Evolutionary conservation across 257 asterid genomes (phyloP).

Genomic region (Primulina tabacum): DNA sequence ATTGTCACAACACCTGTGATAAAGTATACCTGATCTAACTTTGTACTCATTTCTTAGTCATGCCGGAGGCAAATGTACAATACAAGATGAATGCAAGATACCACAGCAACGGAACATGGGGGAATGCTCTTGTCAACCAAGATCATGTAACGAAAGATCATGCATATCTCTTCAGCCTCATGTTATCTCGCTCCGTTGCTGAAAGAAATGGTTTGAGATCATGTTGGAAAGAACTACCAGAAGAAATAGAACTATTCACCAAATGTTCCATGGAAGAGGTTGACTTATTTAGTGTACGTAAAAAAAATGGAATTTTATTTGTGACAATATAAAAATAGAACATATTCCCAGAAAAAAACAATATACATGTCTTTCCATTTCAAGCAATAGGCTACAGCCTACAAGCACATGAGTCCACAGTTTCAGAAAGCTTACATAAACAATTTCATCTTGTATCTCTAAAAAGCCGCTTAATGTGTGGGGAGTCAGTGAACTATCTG

Average conservation of each 20-base stretch:
- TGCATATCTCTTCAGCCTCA: constrained; percentile 44
- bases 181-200: constrained; percentile 34
- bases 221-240: constrained; percentile 41
- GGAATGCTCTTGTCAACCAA: constrained; percentile 20
- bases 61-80: constrained; percentile 54
- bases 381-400: not conserved
- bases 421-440: too few relatives aligned
- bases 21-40: constrained; percentile 3
- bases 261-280: constrained; percentile 60
- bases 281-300: not conserved
- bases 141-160: constrained; percentile 35
- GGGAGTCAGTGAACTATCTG: too few relatives aligned
- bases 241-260: constrained; percentile 65
- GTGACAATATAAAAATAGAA: too few relatives aligned
- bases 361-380: constrained; percentile 1
- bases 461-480: too few relatives aligned
- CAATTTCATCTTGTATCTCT: too few relatives aligned
- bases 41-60: constrained; percentile 41
- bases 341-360: constrained; percentile 4
- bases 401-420: too few relatives aligned
- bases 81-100: constrained; percentile 38
- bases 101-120: constrained; percentile 27
- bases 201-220: constrained; percentile 24
- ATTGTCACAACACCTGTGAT: too few relatives aligned
- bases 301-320: not conserved